Percentiles rank a stretch among this genome's conserved stretches.
phyloP scores from a whole-genome alignment of 73 alveolate genomes.

The Uronychia setigera region DNA sequence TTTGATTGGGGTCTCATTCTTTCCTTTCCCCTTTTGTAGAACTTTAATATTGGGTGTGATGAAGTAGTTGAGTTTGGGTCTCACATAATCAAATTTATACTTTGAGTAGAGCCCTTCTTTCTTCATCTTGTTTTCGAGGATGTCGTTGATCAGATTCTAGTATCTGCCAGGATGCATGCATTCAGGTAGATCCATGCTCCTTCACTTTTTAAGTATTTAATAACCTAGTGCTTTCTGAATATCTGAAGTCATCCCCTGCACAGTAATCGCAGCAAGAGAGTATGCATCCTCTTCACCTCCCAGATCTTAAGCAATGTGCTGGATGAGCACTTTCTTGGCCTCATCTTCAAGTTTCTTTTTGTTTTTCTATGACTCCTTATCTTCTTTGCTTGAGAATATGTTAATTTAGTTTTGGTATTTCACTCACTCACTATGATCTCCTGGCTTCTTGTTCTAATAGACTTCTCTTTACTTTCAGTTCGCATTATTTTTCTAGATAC shows the following conservation, averaged over 20 bases:
- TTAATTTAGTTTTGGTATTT: background rate
- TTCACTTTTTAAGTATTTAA: background rate
- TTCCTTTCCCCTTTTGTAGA: too few relatives aligned
- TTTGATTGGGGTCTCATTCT: too few relatives aligned
- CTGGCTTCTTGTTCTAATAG: too few relatives aligned
- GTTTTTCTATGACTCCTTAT: too few relatives aligned
- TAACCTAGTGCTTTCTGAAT: background rate
- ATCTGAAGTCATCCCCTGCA: background rate
- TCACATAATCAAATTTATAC: background rate
- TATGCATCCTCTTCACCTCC: background rate
- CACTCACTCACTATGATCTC: too few relatives aligned
- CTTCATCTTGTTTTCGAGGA: background rate
- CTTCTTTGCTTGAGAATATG: background rate
- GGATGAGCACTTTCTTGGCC: background rate
- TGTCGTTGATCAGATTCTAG: background rate
- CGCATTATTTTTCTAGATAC: background rate
- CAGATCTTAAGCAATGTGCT: background rate
- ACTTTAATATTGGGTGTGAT: background rate
- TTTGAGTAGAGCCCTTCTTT: background rate
- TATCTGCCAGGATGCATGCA: background rate
- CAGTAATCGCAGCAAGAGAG: background rate
- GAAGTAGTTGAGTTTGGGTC: background rate
- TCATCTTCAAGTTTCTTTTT: background rate
- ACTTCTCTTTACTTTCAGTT: background rate
- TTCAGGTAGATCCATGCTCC: background rate